Conservation (phyloP, 1,284 basidiomycete genomes). For the Melampsora larici-populina region DNA sequence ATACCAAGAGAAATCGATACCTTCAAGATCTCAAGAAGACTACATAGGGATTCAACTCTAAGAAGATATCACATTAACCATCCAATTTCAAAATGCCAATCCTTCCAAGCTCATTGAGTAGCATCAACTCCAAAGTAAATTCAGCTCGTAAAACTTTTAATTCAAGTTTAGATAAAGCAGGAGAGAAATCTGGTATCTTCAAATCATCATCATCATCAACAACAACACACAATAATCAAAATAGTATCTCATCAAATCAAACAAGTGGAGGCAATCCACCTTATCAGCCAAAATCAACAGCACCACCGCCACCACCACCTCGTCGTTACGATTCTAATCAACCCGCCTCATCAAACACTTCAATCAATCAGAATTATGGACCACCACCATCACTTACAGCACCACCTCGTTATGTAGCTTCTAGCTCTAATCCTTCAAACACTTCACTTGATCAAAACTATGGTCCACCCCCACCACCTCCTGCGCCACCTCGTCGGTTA, state of each 20-base stretch:
- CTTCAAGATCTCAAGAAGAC: no score
- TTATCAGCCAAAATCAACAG: neutral
- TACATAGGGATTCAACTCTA: no score
- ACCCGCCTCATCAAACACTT: neutral
- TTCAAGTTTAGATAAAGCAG: slow-evolving; percentile 29
- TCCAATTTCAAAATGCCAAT: slow-evolving; percentile 8
- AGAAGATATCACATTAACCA: no score
- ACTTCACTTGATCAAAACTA: slow-evolving; percentile 3
- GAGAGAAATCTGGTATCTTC: slow-evolving; percentile 40
- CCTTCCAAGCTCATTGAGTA: slow-evolving; percentile 19
- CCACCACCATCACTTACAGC: neutral
- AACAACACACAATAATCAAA: neutral
- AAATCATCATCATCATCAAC: slow-evolving; percentile 5
- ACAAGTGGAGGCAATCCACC: neutral
- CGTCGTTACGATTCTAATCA: neutral
- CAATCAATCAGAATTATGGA: slow-evolving; percentile 6
- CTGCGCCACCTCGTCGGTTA: neutral
- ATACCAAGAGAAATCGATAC: no score
- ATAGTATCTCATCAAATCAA: neutral
- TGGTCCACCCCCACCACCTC: slow-evolving; percentile 36
- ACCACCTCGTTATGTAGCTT: neutral
- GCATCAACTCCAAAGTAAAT: slow-evolving; percentile 35
- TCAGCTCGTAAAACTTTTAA: slow-evolving; percentile 35
- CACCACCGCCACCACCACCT: slow-evolving; percentile 19
- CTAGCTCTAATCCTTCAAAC: neutral